Evolutionary conservation across 371 early-diverging fungal species (phyloP), one percentile per base, ranked within the genome.

Genomic region (Saksenaea vasiformis): DNA sequence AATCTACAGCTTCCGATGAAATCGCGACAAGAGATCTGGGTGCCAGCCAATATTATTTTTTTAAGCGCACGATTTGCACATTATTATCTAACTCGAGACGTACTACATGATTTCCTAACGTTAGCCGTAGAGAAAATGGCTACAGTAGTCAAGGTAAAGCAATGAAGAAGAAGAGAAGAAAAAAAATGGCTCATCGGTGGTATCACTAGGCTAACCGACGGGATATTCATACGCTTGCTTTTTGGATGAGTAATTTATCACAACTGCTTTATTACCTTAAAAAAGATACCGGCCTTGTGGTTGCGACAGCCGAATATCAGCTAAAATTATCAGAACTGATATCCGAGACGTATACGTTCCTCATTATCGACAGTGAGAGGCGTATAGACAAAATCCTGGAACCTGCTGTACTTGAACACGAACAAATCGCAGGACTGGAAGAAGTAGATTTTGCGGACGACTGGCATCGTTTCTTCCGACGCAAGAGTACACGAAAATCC

Each of bases 11-110:
- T 77, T 17, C 90, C 91, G 0, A 70, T 76, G 17, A 74, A 80
- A 37, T 71, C 87, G 22, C 77, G 80, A 14, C 72, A 85, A 37
- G 85, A 89, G 54, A 85, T 84, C 51, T 87, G 88, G 39, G 84
- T 93, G 1, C 87, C 96, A 3, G 93, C 96, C 14, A 93, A 92
- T 62, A 85, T 95, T 55, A 70, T 97, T 9, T 95, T 95, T 67
- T 75, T 98, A 38, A 85, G 90, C 41, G 91, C 95, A 17, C 79
- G 98, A 54, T 98, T 90, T 80, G 95, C 96, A 10, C 89, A 87
- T 64, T 90, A 94, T 64, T 91, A 70, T 38, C 67, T 90, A 28
- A 80, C 83, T 39, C 73, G 81, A 1, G 95, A 93, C 19, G 69
- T 95, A 7, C 68, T 95, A 24, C 85, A 90, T 41, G 73, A 74